phyloP scores from a whole-genome alignment of 306 rosid species.

The Ceratonia siliqua region DNA sequence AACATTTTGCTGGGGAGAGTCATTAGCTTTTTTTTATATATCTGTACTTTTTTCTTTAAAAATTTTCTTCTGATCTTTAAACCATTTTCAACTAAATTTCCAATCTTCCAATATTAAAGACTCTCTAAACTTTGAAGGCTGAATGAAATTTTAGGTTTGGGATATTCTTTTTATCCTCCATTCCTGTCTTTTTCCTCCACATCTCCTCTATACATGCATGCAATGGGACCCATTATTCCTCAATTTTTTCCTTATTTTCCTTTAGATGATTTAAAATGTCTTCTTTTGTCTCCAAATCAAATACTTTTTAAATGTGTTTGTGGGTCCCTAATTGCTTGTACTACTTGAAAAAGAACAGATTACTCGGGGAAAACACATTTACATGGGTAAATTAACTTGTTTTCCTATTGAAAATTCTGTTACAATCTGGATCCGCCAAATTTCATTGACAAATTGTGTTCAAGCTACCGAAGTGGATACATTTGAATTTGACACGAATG shows the following conservation, averaged over 20 bases:
- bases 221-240: not conserved
- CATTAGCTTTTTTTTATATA: not conserved
- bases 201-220: not conserved
- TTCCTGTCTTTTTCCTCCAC: not conserved
- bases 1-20: not conserved
- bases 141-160: not conserved
- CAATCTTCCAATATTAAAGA: not conserved
- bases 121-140: not conserved
- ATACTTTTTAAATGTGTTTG: not conserved
- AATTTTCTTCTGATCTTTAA: not conserved
- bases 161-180: not conserved
- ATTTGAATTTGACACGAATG: too few relatives aligned
- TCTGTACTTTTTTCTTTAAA: not conserved
- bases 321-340: not conserved
- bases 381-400: not conserved
- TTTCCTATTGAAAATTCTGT: not conserved
- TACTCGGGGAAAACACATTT: not conserved
- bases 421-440: too few relatives aligned
- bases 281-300: not conserved
- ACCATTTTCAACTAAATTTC: slow-evolving; percentile 1
- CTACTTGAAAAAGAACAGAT: not conserved
- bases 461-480: too few relatives aligned
- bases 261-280: not conserved
- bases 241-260: not conserved
- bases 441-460: too few relatives aligned